Evolutionary conservation across 75 land plant species (phyloP), one percentile per base, ranked within the genome.

Genomic region (Azolla pinnata): DNA sequence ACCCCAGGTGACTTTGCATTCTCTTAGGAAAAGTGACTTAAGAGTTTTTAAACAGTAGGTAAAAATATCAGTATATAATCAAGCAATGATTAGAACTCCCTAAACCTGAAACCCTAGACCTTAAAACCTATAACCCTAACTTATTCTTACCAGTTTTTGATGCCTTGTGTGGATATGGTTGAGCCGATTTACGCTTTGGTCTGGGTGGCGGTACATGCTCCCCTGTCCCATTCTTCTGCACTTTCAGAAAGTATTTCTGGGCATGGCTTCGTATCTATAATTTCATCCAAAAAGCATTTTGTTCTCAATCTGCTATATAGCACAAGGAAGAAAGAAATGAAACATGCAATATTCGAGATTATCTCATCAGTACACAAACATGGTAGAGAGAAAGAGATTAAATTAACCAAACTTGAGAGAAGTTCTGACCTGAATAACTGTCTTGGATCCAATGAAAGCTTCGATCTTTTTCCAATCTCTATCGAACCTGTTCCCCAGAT

Each of bases 131-230:
- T n/a, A n/a, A n/a, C n/a, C n/a, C n/a, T n/a, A n/a, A n/a, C n/a
- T n/a, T n/a, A n/a, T 32, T 4, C 54, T 34, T 63, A 90, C 93
- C 86, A 71, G 68, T 71, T 68, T 82, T 90, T 16, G 90, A 49
- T 12, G 90, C 90, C 56, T 86, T 86, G 51, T 86, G 90, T 35
- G 90, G 90, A 66, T 90, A 90, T 31, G 93, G 93, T 77, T 87
- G 97, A 54, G 93, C 63, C n/a, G 97, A 87, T 73, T 90, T 90
- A 25, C 97, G 78, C 71, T 90, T 90, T 10, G 97, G 97, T 1
- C 97, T 83, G 57, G 97, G 97, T 1, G 97, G 97, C 32, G 97
- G 97, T 0, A 90, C 88, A 72, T 87, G 96, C 57, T 85, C 96
- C 57, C 74, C 60, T 60, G 91, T 79, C 25, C 96, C 96, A 73